A percentile compares a stretch with the other conserved stretches of the same genome.
phyloP scores from a whole-genome alignment of 768 basidiomycete species.

The Hypholoma fasciculare region DNA sequence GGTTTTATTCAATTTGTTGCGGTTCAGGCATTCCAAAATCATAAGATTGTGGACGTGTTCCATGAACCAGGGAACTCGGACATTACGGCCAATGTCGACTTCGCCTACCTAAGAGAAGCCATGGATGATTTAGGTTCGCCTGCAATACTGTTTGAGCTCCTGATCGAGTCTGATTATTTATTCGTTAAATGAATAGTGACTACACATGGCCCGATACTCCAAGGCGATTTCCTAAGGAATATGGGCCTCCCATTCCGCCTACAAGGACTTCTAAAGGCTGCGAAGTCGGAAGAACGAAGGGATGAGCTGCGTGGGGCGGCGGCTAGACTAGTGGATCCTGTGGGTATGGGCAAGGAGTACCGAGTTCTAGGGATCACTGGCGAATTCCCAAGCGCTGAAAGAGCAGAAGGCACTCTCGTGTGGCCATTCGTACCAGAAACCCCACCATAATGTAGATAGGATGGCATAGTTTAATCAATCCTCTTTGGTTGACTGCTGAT shows the following conservation, averaged over 20 bases:
- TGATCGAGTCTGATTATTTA: not conserved
- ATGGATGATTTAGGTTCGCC: slow-evolving; percentile 61
- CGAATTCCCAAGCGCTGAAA: not conserved
- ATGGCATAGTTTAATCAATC: not conserved
- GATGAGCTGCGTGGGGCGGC: slow-evolving; percentile 60
- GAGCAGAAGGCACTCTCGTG: not conserved
- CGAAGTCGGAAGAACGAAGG: slow-evolving; percentile 48
- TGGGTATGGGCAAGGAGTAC: slow-evolving; percentile 89
- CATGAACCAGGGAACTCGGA: slow-evolving; percentile 85
- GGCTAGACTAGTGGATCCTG: slow-evolving; percentile 70
- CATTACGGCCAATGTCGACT: slow-evolving; percentile 96
- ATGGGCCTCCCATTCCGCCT: slow-evolving; percentile 78
- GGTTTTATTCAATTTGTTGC: not conserved
- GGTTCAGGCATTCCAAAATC: slow-evolving; percentile 83
- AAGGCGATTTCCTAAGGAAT: slow-evolving; percentile 72
- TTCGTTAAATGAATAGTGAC: slow-evolving; percentile 31
- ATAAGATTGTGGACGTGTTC: slow-evolving; percentile 84
- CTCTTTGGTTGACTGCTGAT: not conserved
- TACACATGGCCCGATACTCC: slow-evolving; percentile 70
- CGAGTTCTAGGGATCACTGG: slow-evolving; percentile 66
- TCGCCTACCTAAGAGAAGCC: slow-evolving; percentile 82
- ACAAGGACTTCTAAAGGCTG: slow-evolving; percentile 54
- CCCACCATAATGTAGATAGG: not conserved
- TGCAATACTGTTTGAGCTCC: not conserved
- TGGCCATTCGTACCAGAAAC: not conserved